Evolutionary conservation across 768 basidiomycete genomes (phyloP), one percentile per base, ranked within the genome.

Genomic region (Gautieria morchelliformis): DNA sequence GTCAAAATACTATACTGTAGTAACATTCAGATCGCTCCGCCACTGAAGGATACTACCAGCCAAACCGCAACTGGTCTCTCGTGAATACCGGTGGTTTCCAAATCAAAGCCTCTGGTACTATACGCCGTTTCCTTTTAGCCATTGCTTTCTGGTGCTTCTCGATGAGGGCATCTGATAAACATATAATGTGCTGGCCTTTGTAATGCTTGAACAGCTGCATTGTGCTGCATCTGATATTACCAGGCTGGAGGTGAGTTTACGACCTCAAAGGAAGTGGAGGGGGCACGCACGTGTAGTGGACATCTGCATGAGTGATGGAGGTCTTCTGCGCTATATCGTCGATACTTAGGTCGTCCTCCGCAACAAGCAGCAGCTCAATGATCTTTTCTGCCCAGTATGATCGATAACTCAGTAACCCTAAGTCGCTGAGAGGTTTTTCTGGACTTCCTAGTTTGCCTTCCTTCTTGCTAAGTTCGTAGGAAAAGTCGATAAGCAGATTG

Each of bases 361-460:
- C 78, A 60, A 77, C 81, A 60, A 95, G 72, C 46, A 99, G 74
- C 32, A 93, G 75, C 58, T 97, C 93, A 65, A 98, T 85, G 65
- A 97, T 98, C 51, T 87, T 89, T 70, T 97, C 94, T 51, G 89
- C 88, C 96, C 96, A 99, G 66, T 94, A 99, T 37, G 95, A 90
- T 55, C 95, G 80, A 70, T 99, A 99, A 42, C 89, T 78, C 61
- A 99, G 75, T 59, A 99, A 72, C 22, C 96, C 96, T 49, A 99
- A 76, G 74, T 99, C 96, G 67, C 84, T 87, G 39, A 99, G 79
- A 11, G 96, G 96, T 70, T 99, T 99, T 77, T 99, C 96, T 5
- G 96, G 96, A 66, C 89, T 93, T 17, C 96, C 96, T 10, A 93
- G 82, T 68, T 95, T 97, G 57, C 85, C 85, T 69, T 99, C 96